Conservation (phyloP, 2,329 filamentous ascomycete genomes). For the Claviceps sp. region DNA sequence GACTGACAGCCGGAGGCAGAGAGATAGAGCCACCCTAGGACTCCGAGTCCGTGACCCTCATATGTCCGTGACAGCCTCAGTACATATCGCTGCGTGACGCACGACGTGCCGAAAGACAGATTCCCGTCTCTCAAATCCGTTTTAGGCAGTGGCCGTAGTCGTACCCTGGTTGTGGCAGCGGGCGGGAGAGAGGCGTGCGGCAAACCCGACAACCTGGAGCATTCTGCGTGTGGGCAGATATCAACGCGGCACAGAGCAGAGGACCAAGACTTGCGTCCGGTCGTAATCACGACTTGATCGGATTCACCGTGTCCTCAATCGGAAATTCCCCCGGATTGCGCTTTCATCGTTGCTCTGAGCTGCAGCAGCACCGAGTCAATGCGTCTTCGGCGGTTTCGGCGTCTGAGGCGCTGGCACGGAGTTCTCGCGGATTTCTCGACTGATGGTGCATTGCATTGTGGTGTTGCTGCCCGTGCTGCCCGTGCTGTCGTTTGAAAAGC, state of each 20-base stretch:
- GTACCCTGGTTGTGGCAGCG: constrained; percentile 6
- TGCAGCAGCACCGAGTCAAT: background rate
- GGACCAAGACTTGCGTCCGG: background rate
- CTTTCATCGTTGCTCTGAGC: background rate
- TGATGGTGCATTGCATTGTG: background rate
- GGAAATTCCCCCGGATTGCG: background rate
- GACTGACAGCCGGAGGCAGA: no score
- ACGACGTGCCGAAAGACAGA: no score
- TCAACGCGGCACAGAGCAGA: constrained; percentile 1
- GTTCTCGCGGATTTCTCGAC: no score
- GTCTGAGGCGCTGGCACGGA: background rate
- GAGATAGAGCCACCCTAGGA: background rate
- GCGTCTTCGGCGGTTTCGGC: background rate
- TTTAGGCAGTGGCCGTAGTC: background rate
- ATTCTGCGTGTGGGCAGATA: constrained; percentile 7
- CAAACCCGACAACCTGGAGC: constrained; percentile 18
- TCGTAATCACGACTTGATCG: background rate
- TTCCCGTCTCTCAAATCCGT: background rate
- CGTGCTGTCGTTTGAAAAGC: background rate
- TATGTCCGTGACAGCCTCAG: no score
- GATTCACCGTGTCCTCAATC: background rate
- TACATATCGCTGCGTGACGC: no score
- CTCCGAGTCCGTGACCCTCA: background rate
- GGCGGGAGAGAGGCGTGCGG: constrained; percentile 7
- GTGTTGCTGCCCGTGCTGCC: background rate